Conservation (phyloP, 108 stramenopile genomes). For the Cyclotella cryptica region DNA sequence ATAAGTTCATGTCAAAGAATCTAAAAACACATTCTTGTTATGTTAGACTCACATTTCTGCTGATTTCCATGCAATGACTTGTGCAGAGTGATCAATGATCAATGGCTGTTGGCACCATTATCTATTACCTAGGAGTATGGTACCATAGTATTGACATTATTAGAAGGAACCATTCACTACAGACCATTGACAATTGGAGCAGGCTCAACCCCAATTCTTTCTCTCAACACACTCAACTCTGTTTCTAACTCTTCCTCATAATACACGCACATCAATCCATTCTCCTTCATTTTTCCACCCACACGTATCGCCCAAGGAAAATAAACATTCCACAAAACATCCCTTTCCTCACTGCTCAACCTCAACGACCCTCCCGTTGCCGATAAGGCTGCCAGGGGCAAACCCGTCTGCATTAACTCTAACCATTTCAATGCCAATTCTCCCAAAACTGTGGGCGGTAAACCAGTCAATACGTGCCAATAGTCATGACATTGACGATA, state of each 20-base stretch:
- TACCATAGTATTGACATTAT: too few relatives aligned
- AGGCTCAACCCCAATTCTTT: conserved; percentile 67
- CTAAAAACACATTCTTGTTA: too few relatives aligned
- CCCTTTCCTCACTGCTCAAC: conserved; percentile 47
- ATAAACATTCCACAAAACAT: conserved; percentile 60
- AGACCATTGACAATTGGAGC: conserved; percentile 57
- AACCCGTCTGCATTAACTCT: conserved; percentile 95
- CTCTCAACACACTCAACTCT: conserved; percentile 68
- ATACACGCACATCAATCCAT: conserved; percentile 70
- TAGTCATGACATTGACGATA: conserved; percentile 96
- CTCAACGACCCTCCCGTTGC: conserved; percentile 69
- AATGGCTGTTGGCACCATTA: too few relatives aligned
- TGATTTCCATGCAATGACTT: too few relatives aligned
- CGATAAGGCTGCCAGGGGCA: conserved; percentile 88
- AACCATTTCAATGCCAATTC: conserved; percentile 97
- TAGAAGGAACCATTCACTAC: background rate
- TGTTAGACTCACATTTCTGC: too few relatives aligned
- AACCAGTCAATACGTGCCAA: conserved; percentile 92
- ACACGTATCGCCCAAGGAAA: conserved; percentile 82
- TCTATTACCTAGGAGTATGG: too few relatives aligned
- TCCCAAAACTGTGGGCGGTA: conserved; percentile 95
- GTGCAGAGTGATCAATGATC: too few relatives aligned
- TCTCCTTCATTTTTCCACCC: conserved; percentile 30
- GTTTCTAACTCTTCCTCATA: conserved; percentile 89
- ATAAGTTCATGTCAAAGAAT: too few relatives aligned